A percentile compares a stretch with the other conserved stretches of the same genome.
Conservation (phyloP, 768 basidiomycete genomes). For the Tricholoma flavovirens region DNA sequence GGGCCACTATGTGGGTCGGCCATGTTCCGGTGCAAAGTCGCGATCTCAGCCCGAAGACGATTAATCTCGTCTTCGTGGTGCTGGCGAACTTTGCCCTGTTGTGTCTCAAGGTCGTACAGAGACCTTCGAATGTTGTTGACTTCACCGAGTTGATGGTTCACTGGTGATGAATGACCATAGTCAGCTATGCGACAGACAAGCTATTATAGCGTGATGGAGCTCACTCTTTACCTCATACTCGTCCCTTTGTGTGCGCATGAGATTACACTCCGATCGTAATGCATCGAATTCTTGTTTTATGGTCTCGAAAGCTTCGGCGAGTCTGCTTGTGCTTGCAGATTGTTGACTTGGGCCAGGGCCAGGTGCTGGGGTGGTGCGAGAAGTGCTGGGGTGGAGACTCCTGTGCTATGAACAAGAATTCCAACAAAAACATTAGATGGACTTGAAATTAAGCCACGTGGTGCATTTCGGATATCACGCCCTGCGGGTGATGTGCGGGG, state of each 20-base stretch:
- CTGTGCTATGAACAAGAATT: conserved; percentile 9
- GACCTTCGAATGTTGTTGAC: conserved; percentile 85
- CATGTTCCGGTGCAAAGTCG: conserved; percentile 25
- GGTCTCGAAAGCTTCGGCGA: conserved; percentile 68
- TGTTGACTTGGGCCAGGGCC: conserved; percentile 36
- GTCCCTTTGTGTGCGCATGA: conserved; percentile 76
- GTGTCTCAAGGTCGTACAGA: conserved; percentile 86
- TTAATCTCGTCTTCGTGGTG: conserved; percentile 84
- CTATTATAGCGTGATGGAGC: too few relatives aligned
- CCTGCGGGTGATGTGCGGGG: not conserved
- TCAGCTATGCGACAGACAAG: not conserved
- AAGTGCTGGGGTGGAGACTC: conserved; percentile 5
- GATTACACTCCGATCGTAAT: conserved; percentile 45
- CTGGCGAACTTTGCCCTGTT: conserved; percentile 80
- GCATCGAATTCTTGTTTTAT: conserved; percentile 78
- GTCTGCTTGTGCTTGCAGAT: conserved; percentile 30
- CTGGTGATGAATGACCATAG: conserved; percentile 29
- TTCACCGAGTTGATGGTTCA: conserved; percentile 81
- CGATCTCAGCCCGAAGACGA: conserved; percentile 64
- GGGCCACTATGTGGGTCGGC: conserved; percentile 4
- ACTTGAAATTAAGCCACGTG: not conserved
- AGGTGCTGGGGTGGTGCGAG: conserved; percentile 4
- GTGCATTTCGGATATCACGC: not conserved
- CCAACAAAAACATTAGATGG: not conserved
- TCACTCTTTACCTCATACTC: conserved; percentile 87